Base-by-base conservation (phyloP, 192 early-diverging fungal genomes). In the Backusella morwellensis region DNA sequence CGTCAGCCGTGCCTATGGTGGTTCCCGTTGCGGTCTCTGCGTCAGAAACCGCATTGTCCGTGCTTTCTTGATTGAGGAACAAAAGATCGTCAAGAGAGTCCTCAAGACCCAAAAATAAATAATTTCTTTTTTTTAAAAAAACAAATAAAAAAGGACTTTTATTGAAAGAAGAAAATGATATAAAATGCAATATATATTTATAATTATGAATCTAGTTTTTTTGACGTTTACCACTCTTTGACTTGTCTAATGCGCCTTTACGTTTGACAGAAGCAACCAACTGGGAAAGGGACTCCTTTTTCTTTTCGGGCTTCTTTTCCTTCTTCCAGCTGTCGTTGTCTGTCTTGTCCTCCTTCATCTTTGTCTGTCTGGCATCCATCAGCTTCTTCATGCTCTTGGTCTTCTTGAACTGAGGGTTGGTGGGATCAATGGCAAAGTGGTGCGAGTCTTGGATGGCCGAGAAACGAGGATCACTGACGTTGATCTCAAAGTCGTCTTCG, bases 1-100 rank as follows among this genome's bases (percentile, higher is more conserved):
- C 84, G 96, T 99, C 77, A 91, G 88, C 85, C 95, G 98, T 83
- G 94, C 97, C 66, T 99, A 99, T 86, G 98, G 98, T 87, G 98
- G 98, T 75, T 94, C 92, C 82, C 95, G 97, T 76, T 99, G 97
- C 89, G 90, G 88, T 80, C 84, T 86, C 85, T 98, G 98, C 77
- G 84, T 84, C 73, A 82, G 81, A 78, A 83, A 87, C 87, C 90
- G 97, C 80, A 97, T 99, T 88, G 93, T 99, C 76, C 96, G 97
- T 80, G 95, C 97, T 79, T 99, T 99, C 92, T 91, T 99, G 84
- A 95, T 99, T 82, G 97, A 99, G 90, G 97, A 99, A 92, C 97
- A 99, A 91, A 99, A 99, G 95, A 98, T 99, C 81, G 97, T 99
- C 85, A 99, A 99, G 95, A 95, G 94, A 88, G 95, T 99, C 79